Conservation (phyloP, 805 yeast genomes). For the Nakazawaea wickerhamii region DNA sequence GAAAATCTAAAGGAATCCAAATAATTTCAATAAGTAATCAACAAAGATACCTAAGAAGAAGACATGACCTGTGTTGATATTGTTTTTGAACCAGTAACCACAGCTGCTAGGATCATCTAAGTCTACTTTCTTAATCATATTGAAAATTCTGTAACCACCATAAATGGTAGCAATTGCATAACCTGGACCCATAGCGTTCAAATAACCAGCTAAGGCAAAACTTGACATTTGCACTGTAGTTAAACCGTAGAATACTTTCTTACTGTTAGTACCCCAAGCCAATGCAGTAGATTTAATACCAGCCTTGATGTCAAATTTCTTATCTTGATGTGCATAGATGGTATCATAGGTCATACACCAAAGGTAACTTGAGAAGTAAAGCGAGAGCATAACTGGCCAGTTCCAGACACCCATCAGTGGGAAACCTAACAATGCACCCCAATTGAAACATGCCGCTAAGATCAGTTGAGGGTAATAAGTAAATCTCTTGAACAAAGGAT, state of each 20-base stretch:
- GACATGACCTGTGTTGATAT: slow-evolving; percentile 70
- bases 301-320: slow-evolving; percentile 76
- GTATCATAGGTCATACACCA: slow-evolving; percentile 98
- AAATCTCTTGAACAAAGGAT: slow-evolving; percentile 90
- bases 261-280: slow-evolving; percentile 84
- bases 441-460: slow-evolving; percentile 77
- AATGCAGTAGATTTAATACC: slow-evolving; percentile 95
- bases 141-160: slow-evolving; percentile 64
- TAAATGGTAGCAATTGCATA: slow-evolving; percentile 60
- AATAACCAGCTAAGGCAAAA: slow-evolving; percentile 61
- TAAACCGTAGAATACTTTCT: slow-evolving; percentile 58
- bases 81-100: slow-evolving; percentile 73
- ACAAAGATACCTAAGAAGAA: slow-evolving; percentile 60
- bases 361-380: slow-evolving; percentile 68
- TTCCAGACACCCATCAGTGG: slow-evolving; percentile 93
- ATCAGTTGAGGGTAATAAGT: slow-evolving; percentile 93
- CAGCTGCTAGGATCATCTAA: slow-evolving; percentile 77
- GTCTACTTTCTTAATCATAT: slow-evolving; percentile 69
- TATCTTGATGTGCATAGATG: slow-evolving; percentile 96
- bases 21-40: slow-evolving; percentile 52
- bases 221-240: slow-evolving; percentile 63
- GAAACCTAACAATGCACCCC: slow-evolving; percentile 93
- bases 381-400: slow-evolving; percentile 68
- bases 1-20: slow-evolving; percentile 38
- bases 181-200: slow-evolving; percentile 84